Evolutionary conservation across 2,329 filamentous ascomycete species (phyloP).

Genomic region (Xylaria sp.): DNA sequence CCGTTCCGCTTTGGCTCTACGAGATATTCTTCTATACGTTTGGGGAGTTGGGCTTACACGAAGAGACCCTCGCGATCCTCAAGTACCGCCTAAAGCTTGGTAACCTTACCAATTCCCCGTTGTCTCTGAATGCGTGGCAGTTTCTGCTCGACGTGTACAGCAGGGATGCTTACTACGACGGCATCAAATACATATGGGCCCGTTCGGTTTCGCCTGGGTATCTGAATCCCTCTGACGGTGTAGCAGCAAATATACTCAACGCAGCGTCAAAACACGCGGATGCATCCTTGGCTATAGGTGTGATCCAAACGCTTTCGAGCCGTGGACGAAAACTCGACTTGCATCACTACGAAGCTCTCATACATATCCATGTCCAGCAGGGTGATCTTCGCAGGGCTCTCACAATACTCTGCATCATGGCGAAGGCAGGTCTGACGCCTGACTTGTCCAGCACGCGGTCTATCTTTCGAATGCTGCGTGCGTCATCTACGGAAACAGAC

Average conservation of each 20-base stretch:
- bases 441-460: constrained; percentile 63
- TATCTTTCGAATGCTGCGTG: constrained; percentile 60
- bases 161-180: constrained; percentile 62
- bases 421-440: constrained; percentile 60
- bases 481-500: constrained; percentile 48
- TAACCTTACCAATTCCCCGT: constrained; percentile 12
- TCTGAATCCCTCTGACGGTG: constrained; percentile 65
- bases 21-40: constrained; percentile 77
- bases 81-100: constrained; percentile 52
- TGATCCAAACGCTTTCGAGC: constrained; percentile 66
- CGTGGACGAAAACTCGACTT: constrained; percentile 60
- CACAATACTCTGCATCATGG: constrained; percentile 73
- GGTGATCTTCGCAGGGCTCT: constrained; percentile 69
- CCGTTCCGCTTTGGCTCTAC: constrained; percentile 72
- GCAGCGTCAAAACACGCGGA: constrained; percentile 73
- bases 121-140: constrained; percentile 53
- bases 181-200: constrained; percentile 73
- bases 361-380: constrained; percentile 67
- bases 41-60: constrained; percentile 71
- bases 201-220: constrained; percentile 58
- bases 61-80: constrained; percentile 74
- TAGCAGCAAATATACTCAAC: constrained; percentile 69
- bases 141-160: constrained; percentile 78
- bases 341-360: constrained; percentile 79
- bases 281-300: constrained; percentile 67